phyloP scores from a whole-genome alignment of 2,329 filamentous ascomycete genomes.

The Sporothrix pseudoabietina region DNA sequence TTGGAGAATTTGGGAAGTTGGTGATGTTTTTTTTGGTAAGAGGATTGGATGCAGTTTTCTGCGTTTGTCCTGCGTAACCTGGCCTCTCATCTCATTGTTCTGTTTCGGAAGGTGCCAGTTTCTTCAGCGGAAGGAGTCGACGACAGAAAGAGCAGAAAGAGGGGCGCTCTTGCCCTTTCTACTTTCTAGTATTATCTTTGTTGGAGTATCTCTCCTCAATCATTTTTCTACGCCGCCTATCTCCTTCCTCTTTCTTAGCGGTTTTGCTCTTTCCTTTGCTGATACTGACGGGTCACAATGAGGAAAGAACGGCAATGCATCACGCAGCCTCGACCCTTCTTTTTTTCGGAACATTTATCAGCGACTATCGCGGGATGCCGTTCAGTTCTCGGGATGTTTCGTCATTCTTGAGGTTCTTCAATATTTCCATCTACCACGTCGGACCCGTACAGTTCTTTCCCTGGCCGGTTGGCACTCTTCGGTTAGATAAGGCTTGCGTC shows the following conservation, averaged over 20 bases:
- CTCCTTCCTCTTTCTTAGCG: neutral
- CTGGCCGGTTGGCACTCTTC: neutral
- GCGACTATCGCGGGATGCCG: slow-evolving; percentile 8
- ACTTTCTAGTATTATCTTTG: neutral
- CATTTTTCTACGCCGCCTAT: neutral
- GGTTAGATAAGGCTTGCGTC: slow-evolving; percentile 33
- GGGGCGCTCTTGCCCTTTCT: slow-evolving; percentile 12
- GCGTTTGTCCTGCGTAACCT: neutral
- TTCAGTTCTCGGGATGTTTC: neutral
- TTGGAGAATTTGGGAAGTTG: neutral
- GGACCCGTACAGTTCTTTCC: neutral
- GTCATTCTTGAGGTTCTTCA: neutral
- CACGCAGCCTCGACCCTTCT: neutral
- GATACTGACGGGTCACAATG: slow-evolving; percentile 2
- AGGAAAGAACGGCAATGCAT: neutral
- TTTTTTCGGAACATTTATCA: neutral
- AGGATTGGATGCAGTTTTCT: neutral
- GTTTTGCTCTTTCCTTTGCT: neutral
- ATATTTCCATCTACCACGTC: neutral
- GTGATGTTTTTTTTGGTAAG: neutral
- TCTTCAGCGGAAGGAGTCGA: slow-evolving; percentile 3
- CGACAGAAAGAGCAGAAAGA: neutral
- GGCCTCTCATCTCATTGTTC: neutral
- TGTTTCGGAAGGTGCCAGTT: slow-evolving; percentile 5
- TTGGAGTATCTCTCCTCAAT: neutral